Base-by-base conservation (phyloP, 306 rosid species). In the Alnus glutinosa region DNA sequence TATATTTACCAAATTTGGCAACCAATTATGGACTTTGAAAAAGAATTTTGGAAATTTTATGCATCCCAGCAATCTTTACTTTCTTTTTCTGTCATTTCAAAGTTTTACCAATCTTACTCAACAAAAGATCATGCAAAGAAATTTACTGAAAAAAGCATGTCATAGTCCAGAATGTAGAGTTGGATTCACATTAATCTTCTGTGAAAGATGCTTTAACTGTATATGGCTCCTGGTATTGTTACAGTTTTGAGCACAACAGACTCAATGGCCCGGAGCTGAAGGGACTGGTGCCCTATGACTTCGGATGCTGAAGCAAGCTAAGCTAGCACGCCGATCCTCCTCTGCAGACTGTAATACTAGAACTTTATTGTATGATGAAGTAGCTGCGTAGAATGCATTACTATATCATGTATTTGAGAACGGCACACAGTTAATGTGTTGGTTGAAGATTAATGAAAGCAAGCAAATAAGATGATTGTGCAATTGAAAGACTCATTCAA, bases 231-330 rank as follows among this genome's bases (percentile, higher is more conserved):
- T 61, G 71, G 44, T 71, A 16, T 51, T 79, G 72, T 83, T 86
- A 83, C 96, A 93, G 98, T 80, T 93, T 80, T 42, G 90, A 89
- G 70, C 92, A 90, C 91, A 93, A 87, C 87, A 85, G 86, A 54
- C 88, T 91, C 58, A 86, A 82, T 74, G 98, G 98, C 74, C 98
- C 98, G 0, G 97, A 94, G 86, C 90, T 94, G 84, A 86, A 94
- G 81, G 98, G 98, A 76, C 87, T 91, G 36, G 97, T 84, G 71
- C 85, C 98, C 14, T 92, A 94, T 52, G 97, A 94, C 89, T 93
- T 94, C 15, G 97, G 96, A 64, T 94, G 97, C 87, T 93, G 86
- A 91, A 89, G 73, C 49, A 63, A 77, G 51, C 70, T 47, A 63
- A 77, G 51, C 70, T 47, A 68, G 2, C 59, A 68, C 46, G 75